Evolutionary conservation across 1,284 basidiomycete species (phyloP).

Genomic region (Veloporphyrellus conicus): DNA sequence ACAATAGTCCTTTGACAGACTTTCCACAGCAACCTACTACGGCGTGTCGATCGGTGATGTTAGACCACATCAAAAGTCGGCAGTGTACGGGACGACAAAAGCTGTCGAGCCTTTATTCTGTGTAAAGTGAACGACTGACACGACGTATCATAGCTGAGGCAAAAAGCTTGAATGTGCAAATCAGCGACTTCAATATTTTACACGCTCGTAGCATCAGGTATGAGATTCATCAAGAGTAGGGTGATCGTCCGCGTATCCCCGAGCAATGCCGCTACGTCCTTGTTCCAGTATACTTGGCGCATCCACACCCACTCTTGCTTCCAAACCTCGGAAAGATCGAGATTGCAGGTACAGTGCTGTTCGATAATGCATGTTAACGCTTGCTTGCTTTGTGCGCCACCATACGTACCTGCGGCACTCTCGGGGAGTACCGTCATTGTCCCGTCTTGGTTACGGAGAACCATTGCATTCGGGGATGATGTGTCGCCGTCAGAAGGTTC

Average conservation of each 20-base stretch:
- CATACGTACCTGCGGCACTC: constrained; percentile 63
- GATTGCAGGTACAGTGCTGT: constrained; percentile 64
- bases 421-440: constrained; percentile 54
- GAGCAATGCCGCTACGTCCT: constrained; percentile 85
- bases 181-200: too few species aligned
- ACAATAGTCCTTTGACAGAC: too few species aligned
- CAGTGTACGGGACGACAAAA: too few species aligned
- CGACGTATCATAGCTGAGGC: neutral
- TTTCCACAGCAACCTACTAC: too few species aligned
- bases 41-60: too few species aligned
- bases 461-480: constrained; percentile 38
- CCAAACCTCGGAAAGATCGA: constrained; percentile 81
- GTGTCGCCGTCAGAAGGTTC: constrained; percentile 7
- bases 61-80: too few species aligned
- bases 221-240: neutral
- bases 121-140: neutral
- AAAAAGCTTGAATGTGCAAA: too few species aligned
- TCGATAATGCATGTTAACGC: constrained; percentile 5
- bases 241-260: constrained; percentile 69
- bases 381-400: constrained; percentile 8
- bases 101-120: constrained; percentile 5
- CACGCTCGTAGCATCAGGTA: neutral
- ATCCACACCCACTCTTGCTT: constrained; percentile 75
- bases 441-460: constrained; percentile 62
- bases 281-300: constrained; percentile 81